These are phyloP conservation scores for Schizosaccharomyces japonicus DNA, from an alignment of 805 yeast genomes.

Conservation along the genomic window DNA sequence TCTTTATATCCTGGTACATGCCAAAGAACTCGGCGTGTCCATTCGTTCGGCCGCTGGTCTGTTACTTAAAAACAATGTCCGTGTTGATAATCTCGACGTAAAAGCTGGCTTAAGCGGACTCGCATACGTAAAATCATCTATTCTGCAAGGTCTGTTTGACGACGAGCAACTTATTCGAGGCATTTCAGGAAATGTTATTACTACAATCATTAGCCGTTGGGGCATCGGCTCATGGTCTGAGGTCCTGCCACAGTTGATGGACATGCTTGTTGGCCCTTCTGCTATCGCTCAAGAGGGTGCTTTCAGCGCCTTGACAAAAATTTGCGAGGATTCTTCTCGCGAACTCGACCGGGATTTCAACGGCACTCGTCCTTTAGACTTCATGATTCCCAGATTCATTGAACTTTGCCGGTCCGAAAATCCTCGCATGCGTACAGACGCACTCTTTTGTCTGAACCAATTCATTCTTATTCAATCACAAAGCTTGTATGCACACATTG, in stretches of 20 bases:
- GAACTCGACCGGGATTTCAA: conserved; percentile 40
- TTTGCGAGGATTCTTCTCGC: conserved; percentile 67
- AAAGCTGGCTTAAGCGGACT: conserved; percentile 8
- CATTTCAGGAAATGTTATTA: conserved; percentile 74
- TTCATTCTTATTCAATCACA: conserved; percentile 50
- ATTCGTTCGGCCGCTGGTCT: conserved; percentile 76
- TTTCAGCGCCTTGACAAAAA: conserved; percentile 55
- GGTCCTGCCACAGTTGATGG: conserved; percentile 42
- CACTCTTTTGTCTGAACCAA: conserved; percentile 53
- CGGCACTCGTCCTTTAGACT: conserved; percentile 37
- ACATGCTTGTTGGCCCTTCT: conserved; percentile 28
- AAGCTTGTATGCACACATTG: conserved; percentile 37
- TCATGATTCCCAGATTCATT: conserved; percentile 42
- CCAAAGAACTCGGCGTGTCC: conserved; percentile 25
- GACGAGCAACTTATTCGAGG: conserved; percentile 43
- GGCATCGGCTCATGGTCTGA: conserved; percentile 58
- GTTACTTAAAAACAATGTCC: conserved; percentile 51
- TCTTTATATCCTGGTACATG: conserved; percentile 38
- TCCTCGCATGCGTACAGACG: conserved; percentile 32
- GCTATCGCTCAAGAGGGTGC: conserved; percentile 45
- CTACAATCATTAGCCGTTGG: conserved; percentile 46
- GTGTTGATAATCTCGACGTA: conserved; percentile 10
- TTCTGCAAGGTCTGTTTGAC: conserved; percentile 28
- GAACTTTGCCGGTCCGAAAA: conserved; percentile 21
- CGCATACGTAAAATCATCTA: conserved; percentile 23